Evolutionary conservation across 345 rosid species (phyloP), one percentile per base, ranked within the genome.

Genomic region (Corchorus olitorius): DNA sequence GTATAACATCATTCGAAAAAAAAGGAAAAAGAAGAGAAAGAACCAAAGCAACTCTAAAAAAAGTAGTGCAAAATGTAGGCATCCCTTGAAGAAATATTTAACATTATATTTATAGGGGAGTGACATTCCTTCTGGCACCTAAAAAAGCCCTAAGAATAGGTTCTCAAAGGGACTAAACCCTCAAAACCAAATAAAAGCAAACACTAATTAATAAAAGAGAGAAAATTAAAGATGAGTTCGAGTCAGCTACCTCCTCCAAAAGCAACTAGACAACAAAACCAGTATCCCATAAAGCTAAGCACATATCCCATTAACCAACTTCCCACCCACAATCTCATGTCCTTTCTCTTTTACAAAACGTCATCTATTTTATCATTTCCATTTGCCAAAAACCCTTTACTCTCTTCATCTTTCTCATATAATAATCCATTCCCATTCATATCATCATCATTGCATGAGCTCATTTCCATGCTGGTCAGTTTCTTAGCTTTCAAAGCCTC

Each of bases 401-500:
- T 78, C 86, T 88, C 91, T 61, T 84, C 84, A 10, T 55, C 87
- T 5, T 53, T 79, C 34, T 59, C 76, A 14, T 52, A 80, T 27
- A 27, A 27, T 27, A 27, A 27, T 73, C 78, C 77, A 0, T 70
- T 74, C 56, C 66, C 49, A 11, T 39, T 39, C 22, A 43, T 52
- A 16, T 46, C 59, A 4, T 39, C 27, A 7, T 10, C 76, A n/a
- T 65, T 64, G 41, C 77, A 34, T 43, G 78, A 56, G 73, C 81
- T 75, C 86, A 88, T 78, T 60, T 82, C 91, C 76, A 88, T 65
- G 78, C 81, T 76, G 0, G 91, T 84, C 8, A 89, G 80, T 69
- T 88, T 86, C 89, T 66, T 91, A 0, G 98, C 96, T 80, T 81
- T 89, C 63, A 81, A 54, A 8, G 94, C 97, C 83, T 95, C 99